Conservation (phyloP, 176 grass and related monocot species). For the Paspalum notatum region DNA sequence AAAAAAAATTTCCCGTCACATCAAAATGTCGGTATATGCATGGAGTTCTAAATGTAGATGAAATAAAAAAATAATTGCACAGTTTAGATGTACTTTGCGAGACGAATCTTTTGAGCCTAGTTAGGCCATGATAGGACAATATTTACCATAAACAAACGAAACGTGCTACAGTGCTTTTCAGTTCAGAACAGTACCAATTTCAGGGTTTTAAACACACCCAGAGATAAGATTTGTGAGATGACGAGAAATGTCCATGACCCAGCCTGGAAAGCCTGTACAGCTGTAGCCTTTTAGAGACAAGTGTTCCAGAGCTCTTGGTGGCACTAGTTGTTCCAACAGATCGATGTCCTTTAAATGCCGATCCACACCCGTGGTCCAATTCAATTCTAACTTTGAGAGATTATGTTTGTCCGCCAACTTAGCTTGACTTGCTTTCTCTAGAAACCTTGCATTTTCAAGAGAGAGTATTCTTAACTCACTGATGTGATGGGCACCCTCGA, state of each 20-base stretch:
- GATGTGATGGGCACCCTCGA: neutral
- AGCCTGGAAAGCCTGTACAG: neutral
- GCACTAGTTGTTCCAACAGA: neutral
- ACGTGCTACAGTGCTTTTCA: no score
- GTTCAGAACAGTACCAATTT: no score
- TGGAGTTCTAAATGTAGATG: no score
- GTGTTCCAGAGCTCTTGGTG: neutral
- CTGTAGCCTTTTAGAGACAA: neutral
- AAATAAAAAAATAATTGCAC: no score
- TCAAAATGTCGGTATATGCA: no score
- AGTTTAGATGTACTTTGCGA: no score
- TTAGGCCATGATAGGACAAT: no score
- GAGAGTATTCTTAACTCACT: neutral
- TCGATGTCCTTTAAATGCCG: neutral
- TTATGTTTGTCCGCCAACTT: neutral
- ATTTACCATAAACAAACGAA: no score
- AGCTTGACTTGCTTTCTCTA: neutral
- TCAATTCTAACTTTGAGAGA: neutral
- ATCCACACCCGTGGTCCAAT: neutral
- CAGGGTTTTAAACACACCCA: no score
- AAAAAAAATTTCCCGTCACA: no score
- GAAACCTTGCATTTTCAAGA: slow-evolving; percentile 7
- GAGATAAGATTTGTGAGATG: neutral
- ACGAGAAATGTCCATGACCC: neutral
- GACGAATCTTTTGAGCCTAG: no score